Evolutionary conservation across 2,329 filamentous ascomycete genomes (phyloP), one percentile per base, ranked within the genome.

Genomic region (Fusarium transvaalense): DNA sequence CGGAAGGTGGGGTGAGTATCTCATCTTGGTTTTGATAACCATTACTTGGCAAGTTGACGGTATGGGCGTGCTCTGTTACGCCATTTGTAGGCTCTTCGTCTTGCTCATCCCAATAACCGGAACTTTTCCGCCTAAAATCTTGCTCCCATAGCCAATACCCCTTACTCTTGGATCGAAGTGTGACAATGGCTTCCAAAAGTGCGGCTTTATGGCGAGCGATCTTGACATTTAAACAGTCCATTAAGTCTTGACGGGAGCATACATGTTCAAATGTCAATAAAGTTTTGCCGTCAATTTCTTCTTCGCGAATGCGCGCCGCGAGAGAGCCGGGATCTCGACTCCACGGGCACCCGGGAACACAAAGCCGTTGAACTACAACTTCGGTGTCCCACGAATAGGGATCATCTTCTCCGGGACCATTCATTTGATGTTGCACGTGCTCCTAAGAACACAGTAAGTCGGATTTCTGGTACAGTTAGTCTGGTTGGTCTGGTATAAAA

Each of bases 381-480:
- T 91, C 88, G 32, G 89, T 83, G 35, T 86, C 85, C 93, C 93
- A 97, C 55, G 85, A 74, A 77, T 89, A 91, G n/a, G 93, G 93
- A 78, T 97, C 92, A 57, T 79, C 75, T 48, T 34, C 31, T 47
- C 38, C 31, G 19, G 55, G 19, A 21, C 51, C 69, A 29, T 75
- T 75, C 78, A 79, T 78, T 52, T 65, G 60, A 35, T 23, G 37
- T 39, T 52, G 42, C 23, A 34, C 35, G 43, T 54, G 45, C 51
- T 50, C 38, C 46, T 17, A 27, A 10, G 34, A 53, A 43, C 41
- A 61, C 59, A 52, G 41, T 43, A 45, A 38, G 50, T 19, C 25
- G 19, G 14, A 35, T 48, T 43, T 54, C 66, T 64, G 29, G 48
- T 17, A 23, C 31, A 38, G 32, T 66, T 55, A 54, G 43, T 29